Percentiles rank a stretch among this genome's conserved stretches.
Conservation (phyloP, 208 protist genomes). For the Naegleria gruberi region DNA sequence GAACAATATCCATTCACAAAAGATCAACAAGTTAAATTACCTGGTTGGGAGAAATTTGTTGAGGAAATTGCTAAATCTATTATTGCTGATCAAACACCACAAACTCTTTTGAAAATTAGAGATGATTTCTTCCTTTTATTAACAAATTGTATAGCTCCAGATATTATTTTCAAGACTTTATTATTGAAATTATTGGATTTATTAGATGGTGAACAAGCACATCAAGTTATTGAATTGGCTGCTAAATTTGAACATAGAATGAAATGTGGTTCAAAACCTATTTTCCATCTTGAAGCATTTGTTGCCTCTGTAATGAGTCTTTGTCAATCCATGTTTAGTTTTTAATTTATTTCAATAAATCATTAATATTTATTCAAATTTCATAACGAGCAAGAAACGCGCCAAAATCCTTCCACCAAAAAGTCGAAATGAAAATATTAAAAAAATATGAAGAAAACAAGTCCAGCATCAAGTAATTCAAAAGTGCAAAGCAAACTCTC, state of each 20-base stretch:
- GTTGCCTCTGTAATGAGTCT: conserved; percentile 70
- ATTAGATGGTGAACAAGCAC: conserved; percentile 40
- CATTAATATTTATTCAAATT: too few relatives aligned
- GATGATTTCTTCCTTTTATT: conserved; percentile 96
- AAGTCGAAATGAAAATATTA: too few relatives aligned
- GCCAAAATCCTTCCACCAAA: too few relatives aligned
- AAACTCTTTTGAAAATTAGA: conserved; percentile 79
- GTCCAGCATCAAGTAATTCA: too few relatives aligned
- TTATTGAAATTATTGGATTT: conserved; percentile 66
- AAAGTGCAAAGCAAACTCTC: too few relatives aligned
- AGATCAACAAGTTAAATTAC: conserved; percentile 60
- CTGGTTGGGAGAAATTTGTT: conserved; percentile 93
- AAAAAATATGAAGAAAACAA: too few relatives aligned
- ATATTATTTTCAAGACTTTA: conserved; percentile 83
- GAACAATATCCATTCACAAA: conserved; percentile 65
- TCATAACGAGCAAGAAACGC: too few relatives aligned
- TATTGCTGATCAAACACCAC: conserved; percentile 82
- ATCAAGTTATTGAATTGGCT: conserved; percentile 5
- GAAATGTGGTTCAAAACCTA: conserved; percentile 88
- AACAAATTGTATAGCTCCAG: conserved; percentile 93
- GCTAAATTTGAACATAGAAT: conserved; percentile 81
- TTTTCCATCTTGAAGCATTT: conserved; percentile 98
- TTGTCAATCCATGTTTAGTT: conserved; percentile 6
- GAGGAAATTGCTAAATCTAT: conserved; percentile 77
- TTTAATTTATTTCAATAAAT: conserved; percentile 13